Evolutionary conservation across 192 early-diverging fungal genomes (phyloP).

Genomic region (Coemansia sp.): DNA sequence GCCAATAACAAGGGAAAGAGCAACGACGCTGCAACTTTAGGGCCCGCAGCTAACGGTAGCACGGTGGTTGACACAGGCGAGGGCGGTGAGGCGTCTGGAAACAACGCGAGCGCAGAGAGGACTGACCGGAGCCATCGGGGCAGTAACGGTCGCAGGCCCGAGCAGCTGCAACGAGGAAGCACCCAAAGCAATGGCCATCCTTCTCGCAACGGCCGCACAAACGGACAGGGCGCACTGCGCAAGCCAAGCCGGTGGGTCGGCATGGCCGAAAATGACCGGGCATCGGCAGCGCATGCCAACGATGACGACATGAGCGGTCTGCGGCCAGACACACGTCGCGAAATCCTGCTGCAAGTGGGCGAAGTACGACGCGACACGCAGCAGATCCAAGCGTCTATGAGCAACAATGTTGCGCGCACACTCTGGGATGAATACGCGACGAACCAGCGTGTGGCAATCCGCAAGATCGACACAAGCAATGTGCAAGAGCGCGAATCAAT

Average conservation of each 20-base stretch:
- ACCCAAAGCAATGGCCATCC: background rate
- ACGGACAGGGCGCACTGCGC: constrained; percentile 2
- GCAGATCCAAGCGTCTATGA: constrained; percentile 37
- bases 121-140: background rate
- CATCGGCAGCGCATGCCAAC: background rate
- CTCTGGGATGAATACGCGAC: constrained; percentile 42
- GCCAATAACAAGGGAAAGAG: background rate
- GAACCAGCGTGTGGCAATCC: constrained; percentile 38
- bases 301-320: constrained; percentile 5
- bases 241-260: constrained; percentile 8
- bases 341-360: constrained; percentile 42
- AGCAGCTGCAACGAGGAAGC: background rate
- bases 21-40: background rate
- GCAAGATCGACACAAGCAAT: constrained; percentile 60
- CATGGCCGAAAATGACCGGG: constrained; percentile 3
- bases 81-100: background rate
- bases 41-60: background rate
- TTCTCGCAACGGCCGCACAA: background rate
- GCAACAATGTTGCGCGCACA: constrained; percentile 28
- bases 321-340: constrained; percentile 25
- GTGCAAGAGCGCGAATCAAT: constrained; percentile 51
- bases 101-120: background rate
- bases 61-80: background rate
- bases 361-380: constrained; percentile 43
- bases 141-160: background rate